Conservation (phyloP, 345 rosid genomes). For the Sapria himalayana region DNA sequence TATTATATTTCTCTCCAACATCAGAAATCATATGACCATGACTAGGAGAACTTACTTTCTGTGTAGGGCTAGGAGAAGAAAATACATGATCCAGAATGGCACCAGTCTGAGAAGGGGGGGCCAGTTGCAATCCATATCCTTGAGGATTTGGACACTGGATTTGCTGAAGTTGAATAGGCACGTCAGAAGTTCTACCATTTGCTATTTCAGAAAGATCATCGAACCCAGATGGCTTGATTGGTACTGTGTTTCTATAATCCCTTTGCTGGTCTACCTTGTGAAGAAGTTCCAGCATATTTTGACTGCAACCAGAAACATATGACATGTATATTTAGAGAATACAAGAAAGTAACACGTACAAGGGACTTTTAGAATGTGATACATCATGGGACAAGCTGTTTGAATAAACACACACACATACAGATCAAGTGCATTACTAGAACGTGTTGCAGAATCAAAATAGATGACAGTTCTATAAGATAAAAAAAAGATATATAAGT, state of each 20-base stretch:
- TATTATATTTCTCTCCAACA: conserved; percentile 19
- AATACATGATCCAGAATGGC: conserved; percentile 14
- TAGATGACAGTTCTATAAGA: neutral
- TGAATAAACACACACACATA: no score
- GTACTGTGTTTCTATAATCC: conserved; percentile 23
- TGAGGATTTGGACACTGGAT: conserved; percentile 41
- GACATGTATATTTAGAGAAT: no score
- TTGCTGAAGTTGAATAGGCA: conserved; percentile 30
- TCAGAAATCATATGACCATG: conserved; percentile 16
- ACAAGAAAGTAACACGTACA: no score
- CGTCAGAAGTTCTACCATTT: conserved; percentile 33
- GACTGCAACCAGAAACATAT: no score
- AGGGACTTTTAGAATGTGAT: no score
- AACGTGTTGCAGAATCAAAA: neutral
- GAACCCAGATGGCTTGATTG: conserved; percentile 22
- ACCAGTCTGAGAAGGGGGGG: conserved; percentile 55
- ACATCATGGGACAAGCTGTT: no score
- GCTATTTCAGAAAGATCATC: conserved; percentile 22
- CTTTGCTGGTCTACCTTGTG: conserved; percentile 60
- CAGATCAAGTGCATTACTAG: no score
- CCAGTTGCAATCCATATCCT: conserved; percentile 63
- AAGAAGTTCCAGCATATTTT: conserved; percentile 82
- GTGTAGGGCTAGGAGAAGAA: conserved; percentile 21
- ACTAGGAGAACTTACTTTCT: conserved; percentile 12
- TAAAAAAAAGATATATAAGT: neutral